Percentiles rank a stretch among this genome's conserved stretches.
Evolutionary conservation across 345 rosid genomes (phyloP).

Genomic region (Aquilaria sinensis): DNA sequence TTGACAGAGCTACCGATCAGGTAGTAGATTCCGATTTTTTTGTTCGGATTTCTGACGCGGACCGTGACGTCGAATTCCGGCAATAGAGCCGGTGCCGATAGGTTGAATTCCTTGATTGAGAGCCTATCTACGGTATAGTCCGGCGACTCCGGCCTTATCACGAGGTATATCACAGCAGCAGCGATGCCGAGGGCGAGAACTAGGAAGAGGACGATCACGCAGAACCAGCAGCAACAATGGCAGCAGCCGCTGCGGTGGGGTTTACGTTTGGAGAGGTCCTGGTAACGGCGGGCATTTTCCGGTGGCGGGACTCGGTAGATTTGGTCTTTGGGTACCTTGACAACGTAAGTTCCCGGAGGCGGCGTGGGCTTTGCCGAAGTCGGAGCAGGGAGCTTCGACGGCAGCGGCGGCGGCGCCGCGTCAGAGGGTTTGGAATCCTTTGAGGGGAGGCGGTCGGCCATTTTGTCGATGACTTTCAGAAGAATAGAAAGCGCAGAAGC

Average conservation of each 20-base stretch:
- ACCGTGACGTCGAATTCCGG: constrained; percentile 55
- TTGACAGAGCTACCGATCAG: constrained; percentile 34
- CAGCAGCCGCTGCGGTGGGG: constrained; percentile 27
- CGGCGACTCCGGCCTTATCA: constrained; percentile 62
- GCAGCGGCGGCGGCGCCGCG: neutral
- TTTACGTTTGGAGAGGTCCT: constrained; percentile 44
- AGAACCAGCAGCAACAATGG: constrained; percentile 41
- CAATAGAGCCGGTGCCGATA: constrained; percentile 34
- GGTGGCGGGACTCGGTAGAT: constrained; percentile 23
- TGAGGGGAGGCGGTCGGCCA: constrained; percentile 40
- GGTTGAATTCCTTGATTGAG: constrained; percentile 48
- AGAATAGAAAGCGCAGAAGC: neutral
- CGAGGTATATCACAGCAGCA: constrained; percentile 49
- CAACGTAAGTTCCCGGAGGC: constrained; percentile 67
- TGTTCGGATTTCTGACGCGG: constrained; percentile 58
- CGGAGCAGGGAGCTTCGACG: constrained; percentile 5
- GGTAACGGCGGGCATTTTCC: constrained; percentile 54
- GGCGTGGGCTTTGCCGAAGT: constrained; percentile 30
- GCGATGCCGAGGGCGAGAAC: constrained; percentile 38
- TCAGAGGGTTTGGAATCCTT: constrained; percentile 7
- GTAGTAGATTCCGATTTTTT: constrained; percentile 62
- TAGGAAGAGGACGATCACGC: constrained; percentile 24
- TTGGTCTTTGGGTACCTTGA: constrained; percentile 82
- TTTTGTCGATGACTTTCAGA: constrained; percentile 4
- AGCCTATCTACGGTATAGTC: constrained; percentile 44